Conservation (phyloP, 768 basidiomycete species). For the Agaricus blazei region DNA sequence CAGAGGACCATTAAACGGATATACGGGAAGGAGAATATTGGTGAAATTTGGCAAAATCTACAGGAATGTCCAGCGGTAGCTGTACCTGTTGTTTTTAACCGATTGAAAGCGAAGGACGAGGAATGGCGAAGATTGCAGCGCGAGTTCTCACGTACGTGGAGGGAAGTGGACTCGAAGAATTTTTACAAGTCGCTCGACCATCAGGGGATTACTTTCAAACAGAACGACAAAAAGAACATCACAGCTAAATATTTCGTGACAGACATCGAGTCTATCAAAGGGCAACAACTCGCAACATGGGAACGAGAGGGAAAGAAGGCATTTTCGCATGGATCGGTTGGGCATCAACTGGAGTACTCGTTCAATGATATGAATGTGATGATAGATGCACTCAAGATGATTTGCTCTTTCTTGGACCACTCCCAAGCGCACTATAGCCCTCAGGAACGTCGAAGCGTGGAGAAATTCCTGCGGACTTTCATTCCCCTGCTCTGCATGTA, state of each 20-base stretch:
- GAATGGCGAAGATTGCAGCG: constrained; percentile 94
- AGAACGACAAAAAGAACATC: constrained; percentile 91
- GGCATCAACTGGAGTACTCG: constrained; percentile 73
- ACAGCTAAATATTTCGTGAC: constrained; percentile 78
- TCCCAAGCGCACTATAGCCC: constrained; percentile 70
- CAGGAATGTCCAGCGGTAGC: constrained; percentile 90
- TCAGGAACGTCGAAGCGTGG: constrained; percentile 77
- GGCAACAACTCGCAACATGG: constrained; percentile 44
- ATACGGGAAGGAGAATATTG: constrained; percentile 76
- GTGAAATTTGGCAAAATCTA: constrained; percentile 77
- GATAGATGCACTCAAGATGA: constrained; percentile 85
- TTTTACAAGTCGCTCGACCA: constrained; percentile 98
- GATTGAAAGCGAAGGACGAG: constrained; percentile 91
- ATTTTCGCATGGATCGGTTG: constrained; percentile 43
- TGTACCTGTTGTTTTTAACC: constrained; percentile 84
- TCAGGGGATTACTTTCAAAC: constrained; percentile 92
- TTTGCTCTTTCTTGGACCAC: constrained; percentile 88
- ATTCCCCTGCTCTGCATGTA: constrained; percentile 78
- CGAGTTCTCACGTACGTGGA: constrained; percentile 96
- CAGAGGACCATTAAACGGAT: constrained; percentile 92
- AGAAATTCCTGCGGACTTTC: constrained; percentile 80
- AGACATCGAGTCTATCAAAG: constrained; percentile 70
- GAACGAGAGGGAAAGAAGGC: constrained; percentile 29
- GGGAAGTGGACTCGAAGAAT: constrained; percentile 94
- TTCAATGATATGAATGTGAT: constrained; percentile 78